Conservation (phyloP, 257 asterid genomes). For the Primulina huaijiensis region DNA sequence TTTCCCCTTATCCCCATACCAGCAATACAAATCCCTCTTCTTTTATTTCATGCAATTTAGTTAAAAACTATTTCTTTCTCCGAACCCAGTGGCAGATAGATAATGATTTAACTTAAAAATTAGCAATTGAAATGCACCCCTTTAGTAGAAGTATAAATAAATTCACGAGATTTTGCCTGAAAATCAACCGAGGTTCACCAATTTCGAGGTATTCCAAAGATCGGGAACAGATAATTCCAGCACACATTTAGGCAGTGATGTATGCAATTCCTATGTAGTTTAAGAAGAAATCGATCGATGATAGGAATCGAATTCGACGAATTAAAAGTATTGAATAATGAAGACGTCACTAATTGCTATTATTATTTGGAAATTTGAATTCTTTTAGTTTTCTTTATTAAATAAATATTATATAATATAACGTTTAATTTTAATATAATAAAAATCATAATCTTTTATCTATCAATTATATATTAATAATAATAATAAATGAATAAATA, state of each 20-base stretch:
- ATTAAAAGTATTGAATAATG: too few species aligned
- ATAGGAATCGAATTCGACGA: background rate
- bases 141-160: too few species aligned
- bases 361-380: too few species aligned
- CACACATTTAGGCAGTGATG: too few species aligned
- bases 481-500: too few species aligned
- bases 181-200: background rate
- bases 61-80: background rate
- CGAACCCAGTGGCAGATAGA: background rate
- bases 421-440: too few species aligned
- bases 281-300: background rate
- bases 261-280: background rate
- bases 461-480: too few species aligned
- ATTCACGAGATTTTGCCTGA: background rate
- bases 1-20: slow-evolving; percentile 39
- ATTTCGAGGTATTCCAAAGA: background rate
- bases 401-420: too few species aligned
- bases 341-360: too few species aligned
- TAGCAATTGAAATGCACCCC: too few species aligned
- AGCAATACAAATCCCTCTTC: slow-evolving; percentile 5
- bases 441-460: too few species aligned
- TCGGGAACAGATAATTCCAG: background rate
- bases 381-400: too few species aligned
- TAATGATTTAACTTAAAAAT: background rate
- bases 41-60: background rate